Evolutionary conservation across 2,329 filamentous ascomycete species (phyloP).

Genomic region (Fusarium sp.): DNA sequence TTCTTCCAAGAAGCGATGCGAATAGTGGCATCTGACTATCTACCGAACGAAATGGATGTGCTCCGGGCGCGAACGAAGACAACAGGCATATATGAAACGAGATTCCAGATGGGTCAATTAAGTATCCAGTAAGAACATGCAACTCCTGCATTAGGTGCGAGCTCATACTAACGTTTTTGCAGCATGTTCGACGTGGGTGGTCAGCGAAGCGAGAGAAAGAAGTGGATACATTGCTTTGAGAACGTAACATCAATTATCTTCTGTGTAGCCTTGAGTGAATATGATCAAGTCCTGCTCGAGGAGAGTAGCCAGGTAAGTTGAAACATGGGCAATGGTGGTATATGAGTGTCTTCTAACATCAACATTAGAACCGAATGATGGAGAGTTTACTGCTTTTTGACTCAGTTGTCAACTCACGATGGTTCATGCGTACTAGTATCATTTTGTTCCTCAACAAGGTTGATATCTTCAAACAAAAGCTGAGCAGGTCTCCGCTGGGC

Average conservation of each 20-base stretch:
- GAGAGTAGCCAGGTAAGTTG: slow-evolving; percentile 85
- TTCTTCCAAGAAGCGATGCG: slow-evolving; percentile 94
- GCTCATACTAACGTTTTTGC: slow-evolving; percentile 37
- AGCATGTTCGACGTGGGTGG: slow-evolving; percentile 99
- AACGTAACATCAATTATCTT: slow-evolving; percentile 99
- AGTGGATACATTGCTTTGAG: slow-evolving; percentile 99
- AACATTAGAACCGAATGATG: slow-evolving; percentile 97
- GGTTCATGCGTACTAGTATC: slow-evolving; percentile 99
- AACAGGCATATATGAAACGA: slow-evolving; percentile 98
- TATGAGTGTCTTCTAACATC: slow-evolving; percentile 8
- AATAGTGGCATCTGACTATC: slow-evolving; percentile 86
- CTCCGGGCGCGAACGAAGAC: slow-evolving; percentile 96
- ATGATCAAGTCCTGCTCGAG: slow-evolving; percentile 95
- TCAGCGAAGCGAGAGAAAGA: slow-evolving; percentile 96
- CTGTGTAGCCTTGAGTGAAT: slow-evolving; percentile 97
- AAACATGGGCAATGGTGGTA: not conserved
- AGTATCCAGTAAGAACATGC: slow-evolving; percentile 87
- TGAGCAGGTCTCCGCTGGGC: slow-evolving; percentile 86
- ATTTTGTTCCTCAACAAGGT: slow-evolving; percentile 99
- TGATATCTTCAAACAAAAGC: slow-evolving; percentile 96
- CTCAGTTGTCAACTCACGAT: slow-evolving; percentile 97
- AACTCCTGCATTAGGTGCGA: not conserved
- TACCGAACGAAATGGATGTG: slow-evolving; percentile 94
- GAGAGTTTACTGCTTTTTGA: slow-evolving; percentile 96
- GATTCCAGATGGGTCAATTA: slow-evolving; percentile 97